phyloP scores from a whole-genome alignment of 345 rosid species.

The Euclidium syriacum region DNA sequence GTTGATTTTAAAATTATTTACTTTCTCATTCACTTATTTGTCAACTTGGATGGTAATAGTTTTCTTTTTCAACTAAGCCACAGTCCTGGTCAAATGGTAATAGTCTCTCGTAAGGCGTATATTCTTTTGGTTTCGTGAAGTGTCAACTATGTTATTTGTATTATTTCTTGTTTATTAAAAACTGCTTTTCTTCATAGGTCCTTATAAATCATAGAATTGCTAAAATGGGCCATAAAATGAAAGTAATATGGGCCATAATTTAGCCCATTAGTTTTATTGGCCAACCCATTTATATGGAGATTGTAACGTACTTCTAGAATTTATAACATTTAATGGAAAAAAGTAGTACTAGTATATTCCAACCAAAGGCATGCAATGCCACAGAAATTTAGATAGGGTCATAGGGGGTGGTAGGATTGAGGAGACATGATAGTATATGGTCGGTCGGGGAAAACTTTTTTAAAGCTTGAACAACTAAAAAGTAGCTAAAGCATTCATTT shows the following conservation, averaged over 20 bases:
- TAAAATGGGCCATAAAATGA: background rate
- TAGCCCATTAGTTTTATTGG: background rate
- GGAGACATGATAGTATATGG: conserved; percentile 5
- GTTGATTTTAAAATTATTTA: too few relatives aligned
- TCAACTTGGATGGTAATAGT: too few relatives aligned
- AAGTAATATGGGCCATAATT: background rate
- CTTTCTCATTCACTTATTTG: too few relatives aligned
- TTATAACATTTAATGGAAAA: background rate
- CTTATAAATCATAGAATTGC: background rate
- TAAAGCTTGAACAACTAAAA: background rate
- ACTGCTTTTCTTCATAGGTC: too few relatives aligned
- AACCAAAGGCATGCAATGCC: background rate
- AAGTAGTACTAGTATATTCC: background rate
- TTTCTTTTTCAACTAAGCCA: too few relatives aligned
- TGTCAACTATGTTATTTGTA: background rate
- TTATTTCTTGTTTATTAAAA: background rate
- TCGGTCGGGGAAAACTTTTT: conserved; percentile 12
- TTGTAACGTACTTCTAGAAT: too few relatives aligned
- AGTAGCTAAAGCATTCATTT: background rate
- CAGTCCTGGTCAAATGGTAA: too few relatives aligned
- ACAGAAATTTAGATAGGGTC: background rate
- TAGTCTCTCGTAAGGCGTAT: too few relatives aligned
- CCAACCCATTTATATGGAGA: background rate
- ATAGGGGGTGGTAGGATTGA: too few relatives aligned
- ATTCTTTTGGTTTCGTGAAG: too few relatives aligned